Percentiles rank a stretch among this genome's conserved stretches.
phyloP scores from a whole-genome alignment of 192 early-diverging fungal genomes.

The Umbelopsis sp. region DNA sequence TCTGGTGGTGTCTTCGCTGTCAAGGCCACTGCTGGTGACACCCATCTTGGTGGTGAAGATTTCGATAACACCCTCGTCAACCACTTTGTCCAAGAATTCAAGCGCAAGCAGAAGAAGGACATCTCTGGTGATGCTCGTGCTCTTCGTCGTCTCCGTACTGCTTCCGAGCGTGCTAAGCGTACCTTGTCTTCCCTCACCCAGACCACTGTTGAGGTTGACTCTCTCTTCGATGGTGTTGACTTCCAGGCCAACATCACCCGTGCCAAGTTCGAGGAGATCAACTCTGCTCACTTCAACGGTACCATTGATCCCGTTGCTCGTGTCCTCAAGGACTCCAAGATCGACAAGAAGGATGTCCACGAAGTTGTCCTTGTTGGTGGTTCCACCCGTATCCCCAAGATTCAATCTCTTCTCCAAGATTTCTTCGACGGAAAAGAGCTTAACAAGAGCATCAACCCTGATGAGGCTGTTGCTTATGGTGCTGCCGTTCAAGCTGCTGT shows the following conservation, averaged over 20 bases:
- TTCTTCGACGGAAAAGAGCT: slow-evolving; percentile 99
- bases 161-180: slow-evolving; percentile 77
- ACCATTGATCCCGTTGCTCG: slow-evolving; percentile 74
- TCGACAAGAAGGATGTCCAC: slow-evolving; percentile 73
- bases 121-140: slow-evolving; percentile 72
- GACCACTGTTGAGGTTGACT: slow-evolving; percentile 74
- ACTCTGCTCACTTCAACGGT: slow-evolving; percentile 61
- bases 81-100: slow-evolving; percentile 85
- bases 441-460: slow-evolving; percentile 98
- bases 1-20: slow-evolving; percentile 98
- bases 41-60: slow-evolving; percentile 97
- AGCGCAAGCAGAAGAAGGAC: slow-evolving; percentile 75
- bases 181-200: slow-evolving; percentile 73
- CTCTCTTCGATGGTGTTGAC: slow-evolving; percentile 75
- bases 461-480: slow-evolving; percentile 99
- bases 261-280: slow-evolving; percentile 81
- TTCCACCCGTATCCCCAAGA: slow-evolving; percentile 98
- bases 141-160: slow-evolving; percentile 74
- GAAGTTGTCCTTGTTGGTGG: slow-evolving; percentile 98
- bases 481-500: slow-evolving; percentile 99
- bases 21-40: slow-evolving; percentile 94
- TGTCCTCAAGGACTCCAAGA: slow-evolving; percentile 77
- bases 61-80: slow-evolving; percentile 95
- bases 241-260: slow-evolving; percentile 77
- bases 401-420: slow-evolving; percentile 89